These are phyloP conservation scores for Camellia sinensis DNA, from an alignment of 148 eudicot genomes.

Conservation along the genomic window DNA sequence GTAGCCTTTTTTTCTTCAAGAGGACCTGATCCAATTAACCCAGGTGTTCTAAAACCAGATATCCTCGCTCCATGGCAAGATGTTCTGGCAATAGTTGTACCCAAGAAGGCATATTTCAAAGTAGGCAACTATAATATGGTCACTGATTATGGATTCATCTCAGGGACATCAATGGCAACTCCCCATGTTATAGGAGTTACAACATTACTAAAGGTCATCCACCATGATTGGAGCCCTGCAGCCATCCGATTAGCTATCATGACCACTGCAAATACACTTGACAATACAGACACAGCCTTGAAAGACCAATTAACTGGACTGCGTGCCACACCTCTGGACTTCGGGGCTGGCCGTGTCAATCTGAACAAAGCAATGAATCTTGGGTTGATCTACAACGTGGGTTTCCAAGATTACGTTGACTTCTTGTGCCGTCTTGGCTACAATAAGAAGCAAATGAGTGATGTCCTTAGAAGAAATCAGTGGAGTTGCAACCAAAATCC, in stretches of 20 bases:
- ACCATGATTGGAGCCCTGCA: constrained; percentile 15
- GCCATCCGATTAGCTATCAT: not conserved
- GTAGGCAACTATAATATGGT: too few relatives aligned
- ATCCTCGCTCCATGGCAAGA: constrained; percentile 17
- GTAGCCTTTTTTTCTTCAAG: constrained; percentile 18
- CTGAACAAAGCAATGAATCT: constrained; percentile 19
- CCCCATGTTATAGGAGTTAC: constrained; percentile 14
- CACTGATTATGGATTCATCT: too few relatives aligned
- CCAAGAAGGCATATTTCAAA: not conserved
- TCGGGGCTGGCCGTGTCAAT: too few relatives aligned
- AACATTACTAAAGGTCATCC: constrained; percentile 10
- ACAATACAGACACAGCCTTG: constrained; percentile 13
- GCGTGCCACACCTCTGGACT: too few relatives aligned
- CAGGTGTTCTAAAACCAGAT: constrained; percentile 23
- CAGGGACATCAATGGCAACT: not conserved
- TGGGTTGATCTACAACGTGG: constrained; percentile 28
- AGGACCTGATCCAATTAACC: constrained; percentile 14
- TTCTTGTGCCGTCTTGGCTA: constrained; percentile 25
- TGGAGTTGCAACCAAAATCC: not conserved
- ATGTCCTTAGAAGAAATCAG: too few relatives aligned
- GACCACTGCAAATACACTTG: constrained; percentile 18
- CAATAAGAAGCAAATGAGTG: not conserved
- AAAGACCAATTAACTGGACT: not conserved
- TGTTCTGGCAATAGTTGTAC: constrained; percentile 6
- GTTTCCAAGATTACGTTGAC: constrained; percentile 17